Evolutionary conservation across 2,329 filamentous ascomycete genomes (phyloP).

Genomic region (Arthrocladium fulminans): DNA sequence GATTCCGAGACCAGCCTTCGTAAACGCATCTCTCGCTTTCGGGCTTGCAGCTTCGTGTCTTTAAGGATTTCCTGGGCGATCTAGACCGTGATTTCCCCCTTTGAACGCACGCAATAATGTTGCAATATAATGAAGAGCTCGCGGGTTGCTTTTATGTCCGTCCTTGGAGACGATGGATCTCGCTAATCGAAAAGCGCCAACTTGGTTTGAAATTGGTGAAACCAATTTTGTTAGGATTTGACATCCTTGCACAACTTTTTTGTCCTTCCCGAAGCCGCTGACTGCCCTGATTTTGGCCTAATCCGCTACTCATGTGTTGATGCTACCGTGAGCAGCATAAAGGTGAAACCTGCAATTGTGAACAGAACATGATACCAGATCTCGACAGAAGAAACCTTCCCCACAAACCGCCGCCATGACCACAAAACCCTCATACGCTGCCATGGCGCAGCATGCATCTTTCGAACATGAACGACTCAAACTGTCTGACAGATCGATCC

Average conservation of each 20-base stretch:
- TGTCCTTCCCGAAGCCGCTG: no score
- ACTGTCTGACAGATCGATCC: constrained; percentile 18
- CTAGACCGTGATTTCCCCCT: no score
- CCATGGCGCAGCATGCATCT: constrained; percentile 7
- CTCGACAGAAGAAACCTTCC: neutral
- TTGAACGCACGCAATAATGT: no score
- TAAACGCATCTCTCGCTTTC: neutral
- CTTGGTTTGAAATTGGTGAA: neutral
- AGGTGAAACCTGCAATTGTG: no score
- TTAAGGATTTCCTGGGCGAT: no score
- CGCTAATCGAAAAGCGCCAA: neutral
- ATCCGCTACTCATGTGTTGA: no score
- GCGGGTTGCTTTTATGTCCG: no score
- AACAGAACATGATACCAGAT: neutral
- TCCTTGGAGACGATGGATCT: neutral
- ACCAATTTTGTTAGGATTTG: neutral
- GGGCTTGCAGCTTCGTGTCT: neutral
- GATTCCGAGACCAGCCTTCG: no score
- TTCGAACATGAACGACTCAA: constrained; percentile 20
- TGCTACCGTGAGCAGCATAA: no score
- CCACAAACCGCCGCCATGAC: neutral
- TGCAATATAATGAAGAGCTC: no score
- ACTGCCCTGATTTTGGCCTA: no score
- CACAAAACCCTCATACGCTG: constrained; percentile 2
- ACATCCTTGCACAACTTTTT: no score